Base-by-base conservation (phyloP, 164 flowering plant species). In the Vitis cinerea region DNA sequence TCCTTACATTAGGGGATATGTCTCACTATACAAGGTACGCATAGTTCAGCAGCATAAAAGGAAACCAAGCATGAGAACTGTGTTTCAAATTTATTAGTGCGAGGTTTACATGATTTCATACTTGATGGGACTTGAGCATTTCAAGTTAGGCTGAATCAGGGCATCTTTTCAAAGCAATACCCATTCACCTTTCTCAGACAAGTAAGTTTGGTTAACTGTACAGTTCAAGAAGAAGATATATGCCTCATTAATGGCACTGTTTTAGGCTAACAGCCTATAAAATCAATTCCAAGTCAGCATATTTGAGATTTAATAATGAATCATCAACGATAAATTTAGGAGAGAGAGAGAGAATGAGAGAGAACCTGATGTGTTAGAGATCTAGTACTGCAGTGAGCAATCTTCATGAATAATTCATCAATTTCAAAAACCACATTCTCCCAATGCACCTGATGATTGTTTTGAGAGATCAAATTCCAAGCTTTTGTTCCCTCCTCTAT, bases 321-420 rank as follows among this genome's bases (percentile, higher is more conserved):
- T 10, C 15, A 53, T 53, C n/a, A 53, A 16, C 9, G 59, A 44
- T 17, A 16, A 63, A 16, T 50, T 15, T 50, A 16, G 53, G 50
- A 27, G 61, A 64, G 63, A 66, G 54, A 63, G 55, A 37, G 44
- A 37, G 44, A 31, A 63, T 59, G 60, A 74, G 47, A 65, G 50
- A 44, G 60, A 23, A 94, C 98, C 99, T 90, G 87, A 50, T 75
- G 78, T 6, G 87, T 76, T 19, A 95, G 83, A 71, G 86, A 70
- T 80, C 97, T 84, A 73, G 81, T 77, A 64, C 71, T 81, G 82
- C 89, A 87, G 74, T 77, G 64, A 70, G 93, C 73, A 69, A 91
- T 88, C 81, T 77, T 90, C 86, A 75, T 82, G 79, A 96, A 93
- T 47, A 76, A 83, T 70, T 86, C 86, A 69, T 86, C 87, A 74